Base-by-base conservation (phyloP, 1,284 basidiomycete genomes). In the Rhizoctonia solani region DNA sequence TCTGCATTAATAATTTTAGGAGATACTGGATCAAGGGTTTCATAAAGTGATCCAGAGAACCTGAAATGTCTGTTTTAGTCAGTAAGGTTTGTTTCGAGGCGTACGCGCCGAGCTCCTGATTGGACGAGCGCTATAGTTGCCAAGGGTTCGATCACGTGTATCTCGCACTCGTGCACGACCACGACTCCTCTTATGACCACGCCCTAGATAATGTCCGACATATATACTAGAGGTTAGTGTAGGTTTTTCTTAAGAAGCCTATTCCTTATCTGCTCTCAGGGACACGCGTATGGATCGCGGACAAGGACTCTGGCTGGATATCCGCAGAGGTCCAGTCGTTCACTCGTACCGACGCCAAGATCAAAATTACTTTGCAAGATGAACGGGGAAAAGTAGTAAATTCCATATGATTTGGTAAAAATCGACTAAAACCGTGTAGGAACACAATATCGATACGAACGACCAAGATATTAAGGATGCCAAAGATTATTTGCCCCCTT, bases 261-360 rank as follows among this genome's bases (percentile, higher is more conserved):
- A 6, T n/a, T 13, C 30, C 46, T 61, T 23, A 65, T 39, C 16
- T n/a, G 34, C 16, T 3, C 16, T 37, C 27, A 52, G 77, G 77
- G 55, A 78, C 78, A 19, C 74, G 76, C 47, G 75, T 76, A 49
- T 81, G 80, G 93, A 93, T 95, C 76, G 84, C 92, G 72, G 93
- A 96, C 82, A 94, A 92, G 79, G 93, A 95, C 72, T 86, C 88
- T 70, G 93, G 93, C 71, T 96, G 93, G 93, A 85, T 95, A 74
- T 91, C 90, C 67, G 94, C 89, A 69, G 91, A 94, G 76, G 90
- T 95, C 72, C 81, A 82, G 61, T 82, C 83, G 54, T 83, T 85
- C 70, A 81, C 82, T 68, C 88, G 84, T 76, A 81, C 79, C 59
- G 76, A 81, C 70, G 37, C 29, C 14, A 85, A 83, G 77, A 89